Conservation (phyloP, 805 yeast genomes). For the Ogataea nitratoaversa region DNA sequence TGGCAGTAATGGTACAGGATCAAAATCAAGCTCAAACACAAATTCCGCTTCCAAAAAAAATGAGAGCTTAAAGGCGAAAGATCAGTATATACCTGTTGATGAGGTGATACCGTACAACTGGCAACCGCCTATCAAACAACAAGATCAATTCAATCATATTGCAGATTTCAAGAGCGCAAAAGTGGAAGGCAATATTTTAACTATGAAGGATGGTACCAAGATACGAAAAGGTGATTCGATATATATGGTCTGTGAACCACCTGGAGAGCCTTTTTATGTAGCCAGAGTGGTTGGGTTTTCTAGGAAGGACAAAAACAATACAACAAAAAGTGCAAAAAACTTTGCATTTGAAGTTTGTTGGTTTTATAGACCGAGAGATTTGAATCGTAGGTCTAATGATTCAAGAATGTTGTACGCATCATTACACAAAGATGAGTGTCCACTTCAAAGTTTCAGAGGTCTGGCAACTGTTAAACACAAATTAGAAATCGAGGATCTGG, state of each 20-base stretch:
- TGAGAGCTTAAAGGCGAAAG: slow-evolving; percentile 4
- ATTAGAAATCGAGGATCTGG: slow-evolving; percentile 59
- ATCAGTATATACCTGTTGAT: slow-evolving; percentile 26
- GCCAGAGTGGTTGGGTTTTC: slow-evolving; percentile 79
- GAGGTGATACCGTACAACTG: slow-evolving; percentile 42
- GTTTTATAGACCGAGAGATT: slow-evolving; percentile 87
- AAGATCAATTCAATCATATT: slow-evolving; percentile 39
- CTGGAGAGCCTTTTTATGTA: slow-evolving; percentile 90
- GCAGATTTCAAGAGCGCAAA: slow-evolving; percentile 40
- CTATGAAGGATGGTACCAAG: slow-evolving; percentile 35
- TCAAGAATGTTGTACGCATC: slow-evolving; percentile 78
- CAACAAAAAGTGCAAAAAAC: slow-evolving; percentile 44
- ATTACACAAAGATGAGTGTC: slow-evolving; percentile 81
- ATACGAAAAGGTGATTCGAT: slow-evolving; percentile 61
- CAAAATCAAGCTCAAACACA: slow-evolving; percentile 1
- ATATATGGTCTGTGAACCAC: slow-evolving; percentile 85
- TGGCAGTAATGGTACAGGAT: background rate
- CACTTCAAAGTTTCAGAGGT: slow-evolving; percentile 72
- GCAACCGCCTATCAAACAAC: slow-evolving; percentile 40
- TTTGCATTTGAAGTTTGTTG: slow-evolving; percentile 74
- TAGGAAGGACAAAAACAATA: slow-evolving; percentile 31
- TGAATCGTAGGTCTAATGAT: slow-evolving; percentile 61
- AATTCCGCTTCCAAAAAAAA: too few species aligned
- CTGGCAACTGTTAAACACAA: slow-evolving; percentile 64
- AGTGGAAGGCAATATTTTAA: slow-evolving; percentile 36